Evolutionary conservation across 2,329 filamentous ascomycete species (phyloP), one percentile per base, ranked within the genome.

Genomic region (Zelopaecilomyces penicillatus): DNA sequence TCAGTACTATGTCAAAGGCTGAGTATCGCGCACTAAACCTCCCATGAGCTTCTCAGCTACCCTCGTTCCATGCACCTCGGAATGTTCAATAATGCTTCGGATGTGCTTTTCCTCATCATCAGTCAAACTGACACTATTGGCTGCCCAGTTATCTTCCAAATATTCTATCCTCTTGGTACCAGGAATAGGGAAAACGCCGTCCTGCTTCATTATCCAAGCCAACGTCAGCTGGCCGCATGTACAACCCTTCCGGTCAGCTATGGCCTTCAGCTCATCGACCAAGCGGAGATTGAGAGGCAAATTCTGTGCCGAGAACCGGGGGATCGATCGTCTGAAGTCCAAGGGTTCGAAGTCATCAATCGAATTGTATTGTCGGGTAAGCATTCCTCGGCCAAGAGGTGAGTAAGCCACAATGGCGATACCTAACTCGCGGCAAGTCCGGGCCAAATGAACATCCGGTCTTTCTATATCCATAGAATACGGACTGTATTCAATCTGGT

Each of bases 141-240:
- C 19, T 19, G 19, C 19, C 19, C 39, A 30, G 7, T 71, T 71
- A 46, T 69, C 62, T 47, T 69, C 63, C 41, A 72, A 51, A 39
- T 65, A 66, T 47, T 60, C 57, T 26, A 67, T 55, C 42, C 54
- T 65, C 55, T 66, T 72, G 3, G 69, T 73, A 1, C 68, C 70
- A 0, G 65, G 69, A 46, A 73, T 82, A 0, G 80, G 78, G 52
- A 77, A 70, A 42, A 82, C 66, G 6, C 71, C 65, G 0, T 75
- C 76, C 52, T 82, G 77, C 3, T 68, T 70, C 50, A 81, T 54
- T 46, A 83, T 52, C 78, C 79, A 84, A 0, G 79, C 79, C 29
- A 83, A 64, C 1, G 76, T 71, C 29, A 85, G 55, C 55, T 85
- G 73, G 3, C 66, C 67, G 0, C 74, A 50, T 0, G 78, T 80